These are phyloP conservation scores for Ceratonia siliqua DNA, from an alignment of 306 rosid species.

Conservation along the genomic window DNA sequence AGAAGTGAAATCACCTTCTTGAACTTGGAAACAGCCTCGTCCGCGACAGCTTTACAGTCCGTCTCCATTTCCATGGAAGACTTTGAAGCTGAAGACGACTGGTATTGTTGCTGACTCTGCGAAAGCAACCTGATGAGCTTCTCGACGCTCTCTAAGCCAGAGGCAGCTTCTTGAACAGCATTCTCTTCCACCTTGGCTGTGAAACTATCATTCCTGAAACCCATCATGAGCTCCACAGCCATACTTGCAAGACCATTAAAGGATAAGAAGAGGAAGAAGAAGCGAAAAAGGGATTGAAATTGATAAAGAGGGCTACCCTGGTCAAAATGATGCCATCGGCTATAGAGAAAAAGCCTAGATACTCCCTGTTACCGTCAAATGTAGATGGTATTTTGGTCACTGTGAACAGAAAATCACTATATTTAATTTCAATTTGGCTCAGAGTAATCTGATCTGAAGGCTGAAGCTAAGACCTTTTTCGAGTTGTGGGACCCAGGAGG, in stretches of 20 bases:
- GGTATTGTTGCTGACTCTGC: constrained; percentile 35
- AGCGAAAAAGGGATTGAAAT: background rate
- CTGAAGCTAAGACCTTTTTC: background rate
- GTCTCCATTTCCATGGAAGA: constrained; percentile 36
- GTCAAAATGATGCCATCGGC: constrained; percentile 52
- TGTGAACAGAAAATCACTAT: too few species aligned
- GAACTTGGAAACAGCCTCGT: constrained; percentile 76
- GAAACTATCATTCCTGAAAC: constrained; percentile 34
- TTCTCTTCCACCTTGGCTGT: constrained; percentile 48
- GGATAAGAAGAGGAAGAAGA: background rate
- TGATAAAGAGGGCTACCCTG: constrained; percentile 32
- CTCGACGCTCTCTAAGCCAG: constrained; percentile 72
- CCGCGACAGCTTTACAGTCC: constrained; percentile 68
- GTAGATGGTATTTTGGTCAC: too few species aligned
- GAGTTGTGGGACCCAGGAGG: background rate
- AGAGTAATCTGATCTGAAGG: too few species aligned
- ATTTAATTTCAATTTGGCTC: too few species aligned
- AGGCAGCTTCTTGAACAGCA: constrained; percentile 80
- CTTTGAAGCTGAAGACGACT: background rate
- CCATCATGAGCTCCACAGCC: constrained; percentile 73
- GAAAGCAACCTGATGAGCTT: constrained; percentile 53
- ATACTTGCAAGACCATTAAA: constrained; percentile 43
- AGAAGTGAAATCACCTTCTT: constrained; percentile 67
- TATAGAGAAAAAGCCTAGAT: background rate
- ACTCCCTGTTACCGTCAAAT: background rate